Base-by-base conservation (phyloP, 2,329 filamentous ascomycete species). In the Penicillium sp. region DNA sequence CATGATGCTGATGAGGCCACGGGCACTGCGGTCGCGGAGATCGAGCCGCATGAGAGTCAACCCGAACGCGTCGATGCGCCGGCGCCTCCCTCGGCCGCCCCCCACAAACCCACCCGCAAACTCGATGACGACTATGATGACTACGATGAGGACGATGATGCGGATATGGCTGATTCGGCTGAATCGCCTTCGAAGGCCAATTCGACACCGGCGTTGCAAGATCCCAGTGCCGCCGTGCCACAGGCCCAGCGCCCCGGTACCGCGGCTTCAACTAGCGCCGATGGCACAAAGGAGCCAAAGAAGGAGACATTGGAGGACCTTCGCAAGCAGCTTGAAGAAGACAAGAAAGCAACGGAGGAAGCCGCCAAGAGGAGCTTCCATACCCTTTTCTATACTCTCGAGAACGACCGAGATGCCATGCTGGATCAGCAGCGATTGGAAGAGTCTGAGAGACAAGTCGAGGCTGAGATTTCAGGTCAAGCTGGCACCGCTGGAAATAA, bases 401-500 rank as follows among this genome's bases (percentile, higher is more conserved):
- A 98, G 67, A 93, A 91, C 63, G 93, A 98, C 62, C 81, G 87
- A 39, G 88, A 91, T 56, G 93, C 93, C 33, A 97, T 98, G 93
- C 70, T 97, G 41, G 93, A 98, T 65, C 93, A 98, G 67, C 89
- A 97, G 65, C 88, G 91, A 65, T 77, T 98, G 17, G 93, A 98
- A 60, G 93, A 97, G 64, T 89, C 94, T 1, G 93, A 98, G 64
- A 86, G 94, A 62, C 89, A 94, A 63, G 84, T 97, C 7, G 91
- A 97, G 65, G 90, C 90, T 10, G 93, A 98, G 68, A 93, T 95
- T 76, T 89, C 90, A 19, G 76, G 77, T 20, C 72, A 77, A 50
- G 65, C 66, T 33, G 69, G 69, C 37, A 78, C 82, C 58, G 79
- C 77, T 38, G 77, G 67, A 40, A 72, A 70, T 45, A 72, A 71